phyloP scores from a whole-genome alignment of 805 yeast genomes.

The Metschnikowia orientalis region DNA sequence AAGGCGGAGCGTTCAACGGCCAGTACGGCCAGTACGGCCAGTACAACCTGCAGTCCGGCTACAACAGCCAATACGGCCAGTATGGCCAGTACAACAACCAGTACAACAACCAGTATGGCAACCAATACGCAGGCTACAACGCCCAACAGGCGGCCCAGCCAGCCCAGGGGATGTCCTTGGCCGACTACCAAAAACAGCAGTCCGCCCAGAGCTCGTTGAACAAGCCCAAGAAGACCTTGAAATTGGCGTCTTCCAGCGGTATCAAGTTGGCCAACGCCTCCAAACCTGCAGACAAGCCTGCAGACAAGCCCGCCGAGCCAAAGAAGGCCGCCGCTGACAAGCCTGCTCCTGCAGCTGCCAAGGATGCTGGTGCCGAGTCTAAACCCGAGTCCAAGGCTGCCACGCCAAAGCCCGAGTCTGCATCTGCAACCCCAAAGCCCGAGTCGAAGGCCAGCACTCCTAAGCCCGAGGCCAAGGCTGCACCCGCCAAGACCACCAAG shows the following conservation, averaged over 20 bases:
- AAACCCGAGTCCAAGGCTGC: conserved; percentile 9
- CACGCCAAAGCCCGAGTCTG: conserved; percentile 10
- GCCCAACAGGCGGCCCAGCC: conserved; percentile 17
- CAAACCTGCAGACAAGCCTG: conserved; percentile 30
- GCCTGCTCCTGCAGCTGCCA: conserved; percentile 15
- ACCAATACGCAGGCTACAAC: conserved; percentile 13
- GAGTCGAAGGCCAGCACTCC: conserved; percentile 13
- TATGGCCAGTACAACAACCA: conserved; percentile 20
- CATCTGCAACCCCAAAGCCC: conserved; percentile 11
- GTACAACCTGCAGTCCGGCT: conserved; percentile 18
- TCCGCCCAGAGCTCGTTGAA: conserved; percentile 40
- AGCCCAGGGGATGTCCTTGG: conserved; percentile 61
- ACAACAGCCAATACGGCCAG: conserved; percentile 18
- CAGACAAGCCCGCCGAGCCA: conserved; percentile 28
- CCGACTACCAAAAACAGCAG: conserved; percentile 74
- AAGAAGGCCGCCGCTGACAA: conserved; percentile 23
- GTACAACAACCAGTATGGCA: conserved; percentile 23
- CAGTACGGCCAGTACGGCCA: conserved; percentile 23
- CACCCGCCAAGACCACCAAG: conserved; percentile 14
- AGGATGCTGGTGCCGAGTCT: no score
- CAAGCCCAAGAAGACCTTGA: conserved; percentile 64
- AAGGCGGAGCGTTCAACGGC: conserved; percentile 13
- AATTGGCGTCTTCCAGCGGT: conserved; percentile 60
- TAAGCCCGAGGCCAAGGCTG: conserved; percentile 9
- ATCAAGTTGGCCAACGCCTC: conserved; percentile 48